These are phyloP conservation scores for Trichocladium antarcticum DNA, from an alignment of 495 filamentous ascomycete species.

Conservation along the genomic window DNA sequence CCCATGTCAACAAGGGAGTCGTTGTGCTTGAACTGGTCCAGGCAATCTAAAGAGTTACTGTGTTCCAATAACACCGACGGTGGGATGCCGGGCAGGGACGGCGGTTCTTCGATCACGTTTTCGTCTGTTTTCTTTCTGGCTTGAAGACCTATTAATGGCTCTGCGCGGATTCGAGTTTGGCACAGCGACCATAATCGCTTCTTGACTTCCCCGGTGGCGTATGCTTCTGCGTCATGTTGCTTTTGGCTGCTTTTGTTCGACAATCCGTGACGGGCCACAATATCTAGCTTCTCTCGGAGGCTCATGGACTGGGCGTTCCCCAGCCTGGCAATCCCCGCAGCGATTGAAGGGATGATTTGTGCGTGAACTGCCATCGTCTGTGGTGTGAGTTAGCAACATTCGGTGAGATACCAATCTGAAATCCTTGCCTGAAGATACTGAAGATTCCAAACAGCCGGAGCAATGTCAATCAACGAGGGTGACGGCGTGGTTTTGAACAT, in stretches of 20 bases:
- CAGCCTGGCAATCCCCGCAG: conserved; percentile 17
- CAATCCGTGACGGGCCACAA: not conserved
- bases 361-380: conserved; percentile 21
- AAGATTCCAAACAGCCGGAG: conserved; percentile 37
- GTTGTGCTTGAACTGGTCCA: not conserved
- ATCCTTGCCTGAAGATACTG: conserved; percentile 29
- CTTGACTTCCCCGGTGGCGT: conserved; percentile 1
- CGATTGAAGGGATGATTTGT: conserved; percentile 14
- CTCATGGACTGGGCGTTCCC: conserved; percentile 15
- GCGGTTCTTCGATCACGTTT: not conserved
- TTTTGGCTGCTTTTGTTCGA: not conserved
- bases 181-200: conserved; percentile 19
- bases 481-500: conserved; percentile 5
- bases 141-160: conserved; percentile 1
- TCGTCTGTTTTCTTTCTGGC: not conserved
- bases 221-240: not conserved
- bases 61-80: not conserved
- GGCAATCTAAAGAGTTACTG: not conserved
- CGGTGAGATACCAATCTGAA: not conserved
- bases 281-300: conserved; percentile 18
- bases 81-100: no score
- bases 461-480: conserved; percentile 32
- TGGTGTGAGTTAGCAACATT: conserved; percentile 1
- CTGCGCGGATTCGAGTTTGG: conserved; percentile 17
- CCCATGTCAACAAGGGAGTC: not conserved